Evolutionary conservation across 148 eudicot genomes (phyloP), one percentile per base, ranked within the genome.

Genomic region (Camellia sinensis): DNA sequence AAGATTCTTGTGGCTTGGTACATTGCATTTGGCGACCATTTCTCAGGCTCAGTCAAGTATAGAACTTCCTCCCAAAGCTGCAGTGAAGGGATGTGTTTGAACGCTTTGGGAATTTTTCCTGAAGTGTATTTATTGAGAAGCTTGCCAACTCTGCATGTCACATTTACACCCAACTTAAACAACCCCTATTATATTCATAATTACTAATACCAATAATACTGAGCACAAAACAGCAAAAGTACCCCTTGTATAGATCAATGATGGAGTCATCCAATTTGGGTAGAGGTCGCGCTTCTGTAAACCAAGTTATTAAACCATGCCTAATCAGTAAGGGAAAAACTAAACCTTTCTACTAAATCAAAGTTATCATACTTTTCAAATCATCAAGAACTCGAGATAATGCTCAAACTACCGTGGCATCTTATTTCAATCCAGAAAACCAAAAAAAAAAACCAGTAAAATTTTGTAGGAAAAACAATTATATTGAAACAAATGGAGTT

Each of bases 1-100:
- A 96, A 92, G 43, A 96, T 89, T 85, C 95, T 93, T 65, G 99
- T 96, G 77, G 97, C 97, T 84, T 93, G 97, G 74, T 74, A 91
- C 87, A 93, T 87, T 2, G 97, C 99, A 85, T 85, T 86, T 22
- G 98, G 88, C 13, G 98, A 93, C 99, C 99, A 96, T 79, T 90
- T 93, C 78, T 93, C 93, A 64, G 99, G 99, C 83, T 96, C 99
- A 60, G 99, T 93, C 80, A 93, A 69, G 76, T 93, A 90, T 70
- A 96, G 73, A 7, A 92, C 83, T 80, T 96, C 99, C 84, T 93
- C 97, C 99, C 99, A 96, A 76, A 72, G 82, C 74, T 84, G 84
- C 73, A 86, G 43, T 4, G 93, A 81, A 73, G 97, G 91, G 66
- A 96, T 91, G 87, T 83, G 91, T 82, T 87, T 89, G 62, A 96